These are phyloP conservation scores for Passiflora organensis DNA, from an alignment of 345 rosid genomes.

Conservation along the genomic window DNA sequence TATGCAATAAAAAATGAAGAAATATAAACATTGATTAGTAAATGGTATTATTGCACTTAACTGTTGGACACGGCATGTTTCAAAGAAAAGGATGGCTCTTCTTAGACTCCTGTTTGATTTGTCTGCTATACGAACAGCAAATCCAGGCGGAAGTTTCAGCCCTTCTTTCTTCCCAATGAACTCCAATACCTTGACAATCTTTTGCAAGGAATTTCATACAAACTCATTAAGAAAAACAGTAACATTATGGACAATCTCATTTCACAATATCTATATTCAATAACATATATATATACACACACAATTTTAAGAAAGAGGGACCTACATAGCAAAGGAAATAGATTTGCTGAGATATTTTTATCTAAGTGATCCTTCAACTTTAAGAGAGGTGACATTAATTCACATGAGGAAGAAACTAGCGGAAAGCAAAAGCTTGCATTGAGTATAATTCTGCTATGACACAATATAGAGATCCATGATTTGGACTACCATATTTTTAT, in stretches of 20 bases:
- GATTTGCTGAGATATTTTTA: not conserved
- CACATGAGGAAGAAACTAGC: too few relatives aligned
- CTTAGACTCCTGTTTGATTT: constrained; percentile 83
- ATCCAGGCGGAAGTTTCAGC: constrained; percentile 74
- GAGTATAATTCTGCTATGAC: too few relatives aligned
- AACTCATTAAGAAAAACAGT: not conserved
- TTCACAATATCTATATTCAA: not conserved
- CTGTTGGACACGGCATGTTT: constrained; percentile 89
- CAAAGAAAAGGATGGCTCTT: constrained; percentile 79
- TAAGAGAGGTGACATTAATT: too few relatives aligned
- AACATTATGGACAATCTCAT: not conserved
- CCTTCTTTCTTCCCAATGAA: constrained; percentile 79
- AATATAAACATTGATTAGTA: not conserved
- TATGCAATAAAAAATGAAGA: not conserved
- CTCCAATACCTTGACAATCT: constrained; percentile 80
- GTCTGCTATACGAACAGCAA: constrained; percentile 76
- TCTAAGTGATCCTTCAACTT: not conserved
- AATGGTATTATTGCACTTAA: constrained; percentile 30
- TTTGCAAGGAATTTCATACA: constrained; percentile 14
- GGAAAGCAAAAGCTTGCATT: too few relatives aligned
- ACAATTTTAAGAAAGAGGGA: constrained; percentile 1
- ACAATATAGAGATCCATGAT: too few relatives aligned
- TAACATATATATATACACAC: not conserved
- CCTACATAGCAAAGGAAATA: not conserved
- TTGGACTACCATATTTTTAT: too few relatives aligned